Conservation (phyloP, 176 grass and related monocot species). For the Aegilops umbellulata region DNA sequence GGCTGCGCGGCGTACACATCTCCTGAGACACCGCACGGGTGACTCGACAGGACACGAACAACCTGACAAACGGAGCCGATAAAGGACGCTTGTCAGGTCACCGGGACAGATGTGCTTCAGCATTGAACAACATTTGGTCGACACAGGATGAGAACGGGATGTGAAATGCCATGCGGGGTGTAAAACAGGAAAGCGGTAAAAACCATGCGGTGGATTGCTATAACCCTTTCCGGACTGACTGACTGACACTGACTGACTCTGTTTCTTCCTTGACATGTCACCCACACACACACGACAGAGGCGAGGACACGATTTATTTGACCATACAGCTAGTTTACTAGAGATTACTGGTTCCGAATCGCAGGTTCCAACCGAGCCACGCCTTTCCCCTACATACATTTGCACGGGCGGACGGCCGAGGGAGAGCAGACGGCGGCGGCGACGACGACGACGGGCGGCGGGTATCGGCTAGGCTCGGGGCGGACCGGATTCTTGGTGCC, state of each 20-base stretch:
- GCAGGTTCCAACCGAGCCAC: constrained; percentile 13
- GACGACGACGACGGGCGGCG: neutral
- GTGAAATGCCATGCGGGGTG: neutral
- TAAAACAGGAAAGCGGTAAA: neutral
- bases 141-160: neutral
- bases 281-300: neutral
- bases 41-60: neutral
- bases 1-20: neutral
- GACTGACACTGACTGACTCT: neutral
- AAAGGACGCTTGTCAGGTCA: neutral
- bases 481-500: neutral
- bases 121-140: neutral
- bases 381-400: neutral
- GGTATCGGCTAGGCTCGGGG: neutral
- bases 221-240: neutral
- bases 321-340: neutral
- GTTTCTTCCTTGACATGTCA: constrained; percentile 11
- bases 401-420: neutral
- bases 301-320: neutral
- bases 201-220: neutral
- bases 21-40: neutral
- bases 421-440: neutral
- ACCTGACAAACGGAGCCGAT: neutral
- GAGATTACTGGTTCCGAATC: neutral
- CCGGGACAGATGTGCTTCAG: neutral